Percentiles rank a stretch among this genome's conserved stretches.
These are phyloP conservation scores for Delonix regia DNA, from an alignment of 306 rosid species.

Conservation along the genomic window DNA sequence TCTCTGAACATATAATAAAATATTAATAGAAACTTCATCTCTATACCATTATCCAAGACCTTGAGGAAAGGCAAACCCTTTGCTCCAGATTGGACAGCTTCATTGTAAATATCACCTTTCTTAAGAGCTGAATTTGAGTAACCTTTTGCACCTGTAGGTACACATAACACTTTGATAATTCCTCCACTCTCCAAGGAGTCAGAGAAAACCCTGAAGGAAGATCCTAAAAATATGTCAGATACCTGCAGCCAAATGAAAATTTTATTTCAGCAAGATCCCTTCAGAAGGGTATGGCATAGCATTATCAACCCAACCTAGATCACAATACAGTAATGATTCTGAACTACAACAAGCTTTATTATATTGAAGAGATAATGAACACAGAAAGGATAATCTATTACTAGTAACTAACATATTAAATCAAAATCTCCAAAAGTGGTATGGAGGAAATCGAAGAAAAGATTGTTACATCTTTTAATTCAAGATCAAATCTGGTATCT, in stretches of 20 bases:
- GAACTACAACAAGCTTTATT: slow-evolving; percentile 10
- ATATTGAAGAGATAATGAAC: not conserved
- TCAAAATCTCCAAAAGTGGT: slow-evolving; percentile 24
- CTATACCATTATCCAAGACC: slow-evolving; percentile 76
- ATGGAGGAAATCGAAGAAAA: slow-evolving; percentile 34
- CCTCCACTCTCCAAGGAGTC: slow-evolving; percentile 80
- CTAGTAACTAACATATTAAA: not conserved
- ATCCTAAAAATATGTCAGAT: slow-evolving; percentile 74
- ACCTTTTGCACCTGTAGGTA: slow-evolving; percentile 75
- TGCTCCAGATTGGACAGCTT: slow-evolving; percentile 85
- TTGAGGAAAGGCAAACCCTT: slow-evolving; percentile 93
- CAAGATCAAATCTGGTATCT: slow-evolving; percentile 88
- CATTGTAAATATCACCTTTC: slow-evolving; percentile 79
- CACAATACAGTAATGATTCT: slow-evolving; percentile 26
- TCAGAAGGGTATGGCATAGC: slow-evolving; percentile 28
- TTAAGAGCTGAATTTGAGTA: slow-evolving; percentile 92
- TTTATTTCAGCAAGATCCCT: slow-evolving; percentile 24
- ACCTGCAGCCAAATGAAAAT: slow-evolving; percentile 58
- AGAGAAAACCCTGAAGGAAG: slow-evolving; percentile 82
- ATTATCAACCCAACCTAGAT: slow-evolving; percentile 3
- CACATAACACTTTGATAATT: slow-evolving; percentile 72
- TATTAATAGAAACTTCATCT: slow-evolving; percentile 8
- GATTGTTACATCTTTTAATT: slow-evolving; percentile 77
- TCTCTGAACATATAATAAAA: not conserved
- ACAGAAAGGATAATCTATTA: not conserved